phyloP scores from a whole-genome alignment of 2,329 filamentous ascomycete genomes.

The Ceratocystis destructans region DNA sequence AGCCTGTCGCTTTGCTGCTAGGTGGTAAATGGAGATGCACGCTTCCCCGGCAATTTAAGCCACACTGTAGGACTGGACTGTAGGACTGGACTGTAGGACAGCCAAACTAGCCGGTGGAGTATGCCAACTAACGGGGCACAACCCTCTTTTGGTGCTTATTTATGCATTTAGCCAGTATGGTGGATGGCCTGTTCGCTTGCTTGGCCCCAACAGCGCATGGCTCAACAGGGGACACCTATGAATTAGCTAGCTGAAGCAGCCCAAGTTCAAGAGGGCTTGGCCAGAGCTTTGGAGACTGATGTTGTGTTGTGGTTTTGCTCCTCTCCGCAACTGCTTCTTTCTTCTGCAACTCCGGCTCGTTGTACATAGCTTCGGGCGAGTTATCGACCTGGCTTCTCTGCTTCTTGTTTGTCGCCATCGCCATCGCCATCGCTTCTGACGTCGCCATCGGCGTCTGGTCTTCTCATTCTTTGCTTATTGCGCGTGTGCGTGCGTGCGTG shows the following conservation, averaged over 20 bases:
- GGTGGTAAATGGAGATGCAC: no score
- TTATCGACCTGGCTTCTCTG: background rate
- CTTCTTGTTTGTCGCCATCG: background rate
- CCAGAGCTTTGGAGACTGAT: conserved; percentile 1
- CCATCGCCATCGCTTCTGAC: background rate
- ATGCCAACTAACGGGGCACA: background rate
- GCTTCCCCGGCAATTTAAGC: background rate
- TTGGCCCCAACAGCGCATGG: background rate
- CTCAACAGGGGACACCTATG: background rate
- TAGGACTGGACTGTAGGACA: no score
- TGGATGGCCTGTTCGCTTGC: no score
- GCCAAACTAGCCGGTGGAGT: background rate
- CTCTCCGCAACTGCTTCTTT: background rate
- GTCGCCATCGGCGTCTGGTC: background rate
- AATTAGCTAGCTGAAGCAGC: background rate
- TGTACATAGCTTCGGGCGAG: background rate
- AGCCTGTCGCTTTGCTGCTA: no score
- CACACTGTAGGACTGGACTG: background rate
- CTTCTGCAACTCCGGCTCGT: background rate
- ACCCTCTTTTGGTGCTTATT: background rate
- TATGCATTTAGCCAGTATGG: background rate
- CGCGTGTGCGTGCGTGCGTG: background rate
- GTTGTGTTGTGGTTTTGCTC: background rate
- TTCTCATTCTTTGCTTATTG: background rate
- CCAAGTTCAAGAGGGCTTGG: background rate